Evolutionary conservation across 1,139 yeast species (phyloP), one percentile per base, ranked within the genome.

Genomic region (Saccharomyces hybrid): DNA sequence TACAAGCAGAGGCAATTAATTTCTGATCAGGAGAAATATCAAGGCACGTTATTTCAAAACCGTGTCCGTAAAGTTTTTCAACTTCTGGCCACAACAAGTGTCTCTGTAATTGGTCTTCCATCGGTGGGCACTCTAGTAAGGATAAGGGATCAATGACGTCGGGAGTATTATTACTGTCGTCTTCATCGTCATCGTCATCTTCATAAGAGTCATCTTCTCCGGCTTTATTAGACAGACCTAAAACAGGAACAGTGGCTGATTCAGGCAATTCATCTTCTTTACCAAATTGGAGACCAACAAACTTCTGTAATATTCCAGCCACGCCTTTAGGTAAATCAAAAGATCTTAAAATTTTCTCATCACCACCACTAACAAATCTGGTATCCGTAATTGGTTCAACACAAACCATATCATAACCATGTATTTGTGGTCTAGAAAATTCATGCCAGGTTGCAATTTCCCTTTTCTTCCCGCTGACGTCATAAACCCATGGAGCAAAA

Each of bases 1-100:
- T 81, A 74, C 98, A 93, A n/a, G 97, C 88, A 8, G 96, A 83
- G 1, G 96, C 97, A 50, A 91, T 78, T 32, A 86, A 70, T 41
- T 72, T 70, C 13, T 82, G 80, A 63, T 80, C 83, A 13, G 85
- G 83, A 3, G 88, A 80, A 0, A 84, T 79, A 53, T 88, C 95
- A 52, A 91, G 78, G 49, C 95, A 79, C 0, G 90, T 82, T 50
- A 91, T 83, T 70, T 95, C 99, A 71, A 90, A 95, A 13, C 99
- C 99, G 70, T 95, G 99, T 0, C 99, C 99, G 66, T 93, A 95
- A 51, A 95, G 73, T 69, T 95, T 95, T 65, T 95, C 99, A 53
- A 85, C 73, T 68, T 95, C 99, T 0, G 99, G 99, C 84, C 95
- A 95, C 55, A 95, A 77, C 0, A 98, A 88, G 66, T 86, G 88